Base-by-base conservation (phyloP, 2,329 filamentous ascomycete genomes). In the Zarea fungicola region DNA sequence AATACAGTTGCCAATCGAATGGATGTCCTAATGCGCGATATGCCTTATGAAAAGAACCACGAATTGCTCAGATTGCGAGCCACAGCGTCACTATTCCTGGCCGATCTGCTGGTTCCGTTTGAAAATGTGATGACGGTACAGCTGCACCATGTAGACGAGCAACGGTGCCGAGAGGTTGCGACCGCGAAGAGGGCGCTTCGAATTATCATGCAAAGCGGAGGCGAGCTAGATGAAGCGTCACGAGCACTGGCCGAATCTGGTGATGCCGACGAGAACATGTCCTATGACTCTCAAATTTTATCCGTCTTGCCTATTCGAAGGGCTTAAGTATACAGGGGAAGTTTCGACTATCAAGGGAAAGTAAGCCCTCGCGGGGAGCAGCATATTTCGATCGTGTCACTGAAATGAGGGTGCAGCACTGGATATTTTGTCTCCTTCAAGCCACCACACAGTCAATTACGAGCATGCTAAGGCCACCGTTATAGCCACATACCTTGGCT, bases 51-150 rank as follows among this genome's bases (percentile, higher is more conserved):
- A 25, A 81, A 83, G 49, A 83, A 83, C 56, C 65, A 72, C 5
- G 79, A 83, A 52, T 69, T 96, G 52, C 70, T 91, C 39, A 74
- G 84, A 41, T 69, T 95, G 21, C 76, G 88, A 44, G 89, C 79
- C 8, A 88, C 89, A 77, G 68, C 90, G 6, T 80, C 81, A 1
- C 70, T 93, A 14, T 95, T 88, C 74, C 72, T 89, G 14, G 85
- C 77, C 6, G 88, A 95, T 62, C 67, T 96, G 31, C 62, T 69
- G 22, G 58, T 83, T 19, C 72, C 74, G 1, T 55, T 64, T 32
- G 55, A 56, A 3, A 58, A 61, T 6, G 62, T 67, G 34, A 66
- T 66, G 10, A 55, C 54, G 13, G 51, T 55, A 16, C 56, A 58
- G 42, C 54, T 65, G 32, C 56, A 60, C 10, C 63, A 68, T 16